Evolutionary conservation across 345 rosid genomes (phyloP), one percentile per base, ranked within the genome.

Genomic region (Populus simonii): DNA sequence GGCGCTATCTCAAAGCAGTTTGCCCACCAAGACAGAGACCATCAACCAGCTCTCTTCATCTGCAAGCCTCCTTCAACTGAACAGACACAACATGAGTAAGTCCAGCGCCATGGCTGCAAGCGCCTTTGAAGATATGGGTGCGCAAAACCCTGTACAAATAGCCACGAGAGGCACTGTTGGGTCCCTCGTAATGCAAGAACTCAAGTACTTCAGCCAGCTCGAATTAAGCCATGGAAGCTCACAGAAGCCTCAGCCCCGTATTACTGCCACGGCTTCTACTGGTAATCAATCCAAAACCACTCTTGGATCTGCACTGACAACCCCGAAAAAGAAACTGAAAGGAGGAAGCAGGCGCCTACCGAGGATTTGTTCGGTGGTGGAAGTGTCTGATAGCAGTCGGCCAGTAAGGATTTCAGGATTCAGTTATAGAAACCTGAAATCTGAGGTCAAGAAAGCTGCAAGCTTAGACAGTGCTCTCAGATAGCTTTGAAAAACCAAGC

Each of bases 401-500:
- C 84, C 86, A 36, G 35, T 74, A 31, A 85, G 86, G 81, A 55
- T 78, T 76, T 84, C 91, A 55, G 80, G 86, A 1, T 83, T 85
- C 74, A 76, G 78, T 71, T 91, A 89, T 80, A 85, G 82, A 84
- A 86, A 77, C 84, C 89, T 87, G 82, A 88, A 89, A 67, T 87
- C 88, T 63, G 92, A 91, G 38, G 81, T 75, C 71, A 86, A 87
- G 81, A 86, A 86, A 83, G 63, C 71, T 82, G 85, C 87, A 82
- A 73, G 81, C 79, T 81, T 91, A 96, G 85, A 82, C 59, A 76
- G 88, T 81, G 83, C 92, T 92, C 76, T 93, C 91, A 1, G 89
- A 88, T 72, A 96, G 93, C 85, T 92, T 96, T 36, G 99, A 93
- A 90, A 93, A 96, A 71, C 98, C 90, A 72, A 93, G 97, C 87